Conservation (phyloP, 2,329 filamentous ascomycete genomes). For the Pseudodiploospora longispora region DNA sequence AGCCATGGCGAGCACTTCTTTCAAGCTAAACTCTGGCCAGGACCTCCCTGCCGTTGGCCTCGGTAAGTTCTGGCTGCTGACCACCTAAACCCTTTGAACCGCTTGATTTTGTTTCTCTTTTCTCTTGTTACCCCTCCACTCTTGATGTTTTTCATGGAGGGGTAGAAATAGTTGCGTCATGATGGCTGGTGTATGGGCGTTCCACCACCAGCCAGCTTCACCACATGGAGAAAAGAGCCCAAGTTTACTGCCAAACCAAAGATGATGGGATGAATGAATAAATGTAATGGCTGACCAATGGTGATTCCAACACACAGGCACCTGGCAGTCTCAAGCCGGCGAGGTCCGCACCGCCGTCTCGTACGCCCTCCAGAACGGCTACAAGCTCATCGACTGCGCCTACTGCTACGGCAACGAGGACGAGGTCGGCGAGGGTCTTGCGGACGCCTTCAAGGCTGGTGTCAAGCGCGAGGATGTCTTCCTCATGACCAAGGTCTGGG, state of each 20-base stretch:
- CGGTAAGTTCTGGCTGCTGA: slow-evolving; percentile 32
- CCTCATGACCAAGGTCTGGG: slow-evolving; percentile 80
- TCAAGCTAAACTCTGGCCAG: slow-evolving; percentile 57
- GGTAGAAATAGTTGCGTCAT: not conserved
- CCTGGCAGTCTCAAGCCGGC: slow-evolving; percentile 55
- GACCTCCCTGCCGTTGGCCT: slow-evolving; percentile 57
- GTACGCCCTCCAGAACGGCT: slow-evolving; percentile 48
- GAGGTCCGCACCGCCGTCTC: slow-evolving; percentile 51
- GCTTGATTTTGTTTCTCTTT: no score
- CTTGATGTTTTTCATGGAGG: no score
- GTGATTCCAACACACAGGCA: slow-evolving; percentile 34
- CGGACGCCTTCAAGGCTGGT: slow-evolving; percentile 61
- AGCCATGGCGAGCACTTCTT: slow-evolving; percentile 44
- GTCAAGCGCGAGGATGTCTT: slow-evolving; percentile 73
- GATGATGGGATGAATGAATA: no score
- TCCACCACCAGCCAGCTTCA: no score
- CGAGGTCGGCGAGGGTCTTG: slow-evolving; percentile 71
- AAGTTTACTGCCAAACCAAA: no score
- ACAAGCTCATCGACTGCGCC: slow-evolving; percentile 60
- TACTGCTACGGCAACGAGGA: slow-evolving; percentile 77
- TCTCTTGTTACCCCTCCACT: no score
- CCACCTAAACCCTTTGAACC: not conserved
- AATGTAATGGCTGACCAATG: not conserved
- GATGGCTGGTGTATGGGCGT: no score
- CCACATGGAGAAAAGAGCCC: no score